Base-by-base conservation (phyloP, 2,329 filamentous ascomycete genomes). In the Pseudogymnoascus sp. region DNA sequence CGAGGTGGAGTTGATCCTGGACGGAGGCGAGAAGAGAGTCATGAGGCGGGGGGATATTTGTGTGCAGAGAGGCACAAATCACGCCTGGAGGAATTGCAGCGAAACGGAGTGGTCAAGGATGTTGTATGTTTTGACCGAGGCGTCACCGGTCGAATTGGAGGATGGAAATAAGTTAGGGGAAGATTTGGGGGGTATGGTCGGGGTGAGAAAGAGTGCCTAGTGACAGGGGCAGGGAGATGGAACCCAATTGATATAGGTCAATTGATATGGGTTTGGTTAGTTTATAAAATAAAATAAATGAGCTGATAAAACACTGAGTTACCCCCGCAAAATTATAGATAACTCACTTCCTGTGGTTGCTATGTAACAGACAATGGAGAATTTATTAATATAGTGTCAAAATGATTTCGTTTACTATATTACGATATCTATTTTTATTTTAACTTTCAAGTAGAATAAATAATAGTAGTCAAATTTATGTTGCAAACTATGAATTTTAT, bases 31-130 rank as follows among this genome's bases (percentile, higher is more conserved):
- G 61, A 75, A 73, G 67, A 76, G 69, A 65, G 70, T 71, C 0
- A 59, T 79, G 31, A 64, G 66, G n/a, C 68, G 70, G 1, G 78
- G 77, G 4, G 77, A 80, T 64, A 66, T 76, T 14, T 71, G 78
- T 59, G 72, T 80, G 0, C 77, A 80, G 66, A 70, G 77, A 53
- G 79, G 78, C 0, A 75, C 74, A 7, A 79, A 76, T 62, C 79
- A 82, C 68, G 69, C 70, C 10, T 82, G 79, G 77, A 67, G 62
- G 33, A 72, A 72, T 64, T 44, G 63, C 28, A 68, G 66, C 18
- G 60, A 62, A 1, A 63, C 61, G 2, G 61, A 62, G 1, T 70
- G 69, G 69, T 68, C 66, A 6, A 60, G 70, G 38, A 70, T 71
- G 69, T 62, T 72, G 62, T 70, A 66, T 67, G 69, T 72, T 2